Evolutionary conservation across 2,329 filamentous ascomycete genomes (phyloP).

Genomic region (Aurifilum marmelostoma): DNA sequence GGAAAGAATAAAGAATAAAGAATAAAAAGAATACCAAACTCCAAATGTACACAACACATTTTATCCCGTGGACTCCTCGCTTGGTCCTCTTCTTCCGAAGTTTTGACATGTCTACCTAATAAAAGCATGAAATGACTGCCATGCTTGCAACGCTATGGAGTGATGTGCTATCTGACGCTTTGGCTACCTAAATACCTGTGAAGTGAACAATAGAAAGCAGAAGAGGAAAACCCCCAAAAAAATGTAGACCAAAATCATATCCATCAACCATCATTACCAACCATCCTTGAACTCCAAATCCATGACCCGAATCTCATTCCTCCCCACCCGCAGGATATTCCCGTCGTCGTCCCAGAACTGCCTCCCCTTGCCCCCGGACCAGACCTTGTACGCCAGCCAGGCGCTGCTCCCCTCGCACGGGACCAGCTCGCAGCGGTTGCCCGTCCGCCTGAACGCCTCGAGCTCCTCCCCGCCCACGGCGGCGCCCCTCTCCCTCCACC

Average conservation of each 20-base stretch:
- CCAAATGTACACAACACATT: background rate
- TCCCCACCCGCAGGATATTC: constrained; percentile 33
- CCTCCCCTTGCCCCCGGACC: constrained; percentile 32
- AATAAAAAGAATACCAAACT: constrained; percentile 7
- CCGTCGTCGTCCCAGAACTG: constrained; percentile 32
- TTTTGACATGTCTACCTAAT: background rate
- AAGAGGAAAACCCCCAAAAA: background rate
- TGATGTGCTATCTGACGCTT: background rate
- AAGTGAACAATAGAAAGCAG: background rate
- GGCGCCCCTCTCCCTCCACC: constrained; percentile 34
- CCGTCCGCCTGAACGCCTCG: constrained; percentile 8
- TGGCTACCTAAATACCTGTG: background rate
- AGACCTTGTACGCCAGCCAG: constrained; percentile 33
- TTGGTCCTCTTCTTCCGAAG: background rate
- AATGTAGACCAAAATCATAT: background rate
- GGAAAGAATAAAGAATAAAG: background rate
- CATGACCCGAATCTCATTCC: constrained; percentile 35
- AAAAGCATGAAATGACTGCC: background rate
- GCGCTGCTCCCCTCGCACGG: constrained; percentile 32
- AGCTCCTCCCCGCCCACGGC: background rate
- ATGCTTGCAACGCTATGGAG: background rate
- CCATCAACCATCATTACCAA: constrained; percentile 30
- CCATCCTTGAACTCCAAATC: constrained; percentile 36
- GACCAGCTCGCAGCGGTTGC: constrained; percentile 28
- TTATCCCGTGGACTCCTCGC: background rate